Percentiles rank a stretch among this genome's conserved stretches.
These are phyloP conservation scores for Biscutella laevigata DNA, from an alignment of 441 rosid species.

Conservation along the genomic window DNA sequence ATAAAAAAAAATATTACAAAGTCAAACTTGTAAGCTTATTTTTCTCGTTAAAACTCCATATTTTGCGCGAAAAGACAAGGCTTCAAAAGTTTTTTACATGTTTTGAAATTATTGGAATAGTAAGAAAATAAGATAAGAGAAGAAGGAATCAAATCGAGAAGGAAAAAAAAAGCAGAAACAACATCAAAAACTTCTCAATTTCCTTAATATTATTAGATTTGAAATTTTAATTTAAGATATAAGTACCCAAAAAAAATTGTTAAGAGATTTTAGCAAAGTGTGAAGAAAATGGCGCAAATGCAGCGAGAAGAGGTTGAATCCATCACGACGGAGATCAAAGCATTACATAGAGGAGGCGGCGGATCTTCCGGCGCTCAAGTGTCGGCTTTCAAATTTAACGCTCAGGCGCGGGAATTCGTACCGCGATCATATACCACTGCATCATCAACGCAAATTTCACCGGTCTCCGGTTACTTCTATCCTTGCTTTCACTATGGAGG, in stretches of 20 bases:
- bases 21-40: slow-evolving; percentile 19
- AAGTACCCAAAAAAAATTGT: no score
- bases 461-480: slow-evolving; percentile 52
- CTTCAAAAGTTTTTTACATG: slow-evolving; percentile 45
- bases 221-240: no score
- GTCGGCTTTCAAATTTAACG: slow-evolving; percentile 68
- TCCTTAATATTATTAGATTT: slow-evolving; percentile 12
- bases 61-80: slow-evolving; percentile 45
- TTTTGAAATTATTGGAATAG: slow-evolving; percentile 45
- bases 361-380: slow-evolving; percentile 19
- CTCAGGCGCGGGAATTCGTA: slow-evolving; percentile 77
- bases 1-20: no score
- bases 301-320: slow-evolving; percentile 34
- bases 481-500: slow-evolving; percentile 64
- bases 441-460: slow-evolving; percentile 33
- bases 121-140: slow-evolving; percentile 21
- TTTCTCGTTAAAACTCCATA: slow-evolving; percentile 25
- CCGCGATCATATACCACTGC: slow-evolving; percentile 46
- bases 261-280: slow-evolving; percentile 14
- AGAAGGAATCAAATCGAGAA: no score
- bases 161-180: slow-evolving; percentile 15
- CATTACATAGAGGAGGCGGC: slow-evolving; percentile 11
- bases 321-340: slow-evolving; percentile 21
- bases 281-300: slow-evolving; percentile 46
- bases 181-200: slow-evolving; percentile 6